phyloP scores from a whole-genome alignment of 2,329 filamentous ascomycete genomes.

The Arthrinium phaeospermum region DNA sequence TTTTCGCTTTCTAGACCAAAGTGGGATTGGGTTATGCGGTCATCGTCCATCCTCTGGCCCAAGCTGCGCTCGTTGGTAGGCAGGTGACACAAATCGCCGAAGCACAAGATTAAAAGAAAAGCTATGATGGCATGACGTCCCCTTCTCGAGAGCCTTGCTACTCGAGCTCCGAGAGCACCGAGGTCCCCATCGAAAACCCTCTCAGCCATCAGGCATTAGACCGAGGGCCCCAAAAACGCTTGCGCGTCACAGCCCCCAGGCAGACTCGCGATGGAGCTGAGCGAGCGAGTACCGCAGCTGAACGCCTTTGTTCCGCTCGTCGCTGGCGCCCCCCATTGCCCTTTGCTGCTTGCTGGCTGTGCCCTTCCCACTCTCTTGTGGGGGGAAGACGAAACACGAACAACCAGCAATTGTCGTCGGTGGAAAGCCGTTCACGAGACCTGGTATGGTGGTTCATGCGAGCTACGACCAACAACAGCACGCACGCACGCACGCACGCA shows the following conservation, averaged over 20 bases:
- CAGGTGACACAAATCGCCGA: conserved; percentile 15
- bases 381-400: conserved; percentile 4
- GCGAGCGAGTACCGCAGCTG: neutral
- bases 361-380: neutral
- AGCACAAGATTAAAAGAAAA: conserved; percentile 12
- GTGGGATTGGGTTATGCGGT: conserved; percentile 11
- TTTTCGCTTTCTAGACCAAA: conserved; percentile 16
- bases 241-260: conserved; percentile 5
- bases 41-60: conserved; percentile 2
- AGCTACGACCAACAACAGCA: neutral
- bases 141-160: neutral
- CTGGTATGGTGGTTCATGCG: neutral
- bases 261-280: conserved; percentile 4
- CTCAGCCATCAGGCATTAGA: neutral
- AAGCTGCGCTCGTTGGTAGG: neutral
- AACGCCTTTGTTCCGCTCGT: neutral
- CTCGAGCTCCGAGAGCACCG: neutral
- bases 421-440: neutral
- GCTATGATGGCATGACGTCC: conserved; percentile 15
- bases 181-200: conserved; percentile 7
- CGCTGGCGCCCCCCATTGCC: neutral
- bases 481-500: neutral
- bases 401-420: neutral
- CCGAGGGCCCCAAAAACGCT: conserved; percentile 1
- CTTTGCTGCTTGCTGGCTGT: neutral